A percentile compares a stretch with the other conserved stretches of the same genome.
Conservation (phyloP, 768 basidiomycete genomes). For the Tremella mesenterica region DNA sequence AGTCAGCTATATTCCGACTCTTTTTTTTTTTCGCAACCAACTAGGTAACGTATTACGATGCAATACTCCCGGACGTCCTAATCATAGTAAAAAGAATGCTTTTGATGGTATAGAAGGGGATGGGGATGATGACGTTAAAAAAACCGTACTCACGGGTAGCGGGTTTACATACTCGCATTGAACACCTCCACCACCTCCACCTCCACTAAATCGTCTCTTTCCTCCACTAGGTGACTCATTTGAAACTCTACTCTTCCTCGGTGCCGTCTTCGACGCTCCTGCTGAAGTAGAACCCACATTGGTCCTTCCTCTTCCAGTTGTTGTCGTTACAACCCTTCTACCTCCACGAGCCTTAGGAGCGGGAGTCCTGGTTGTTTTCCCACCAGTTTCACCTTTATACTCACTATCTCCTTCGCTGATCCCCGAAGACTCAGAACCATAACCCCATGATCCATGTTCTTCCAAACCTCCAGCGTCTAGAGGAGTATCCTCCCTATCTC, state of each 20-base stretch:
- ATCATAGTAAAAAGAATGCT: not conserved
- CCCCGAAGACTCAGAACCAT: not conserved
- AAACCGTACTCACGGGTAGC: constrained; percentile 23
- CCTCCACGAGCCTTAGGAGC: constrained; percentile 1
- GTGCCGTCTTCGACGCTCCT: not conserved
- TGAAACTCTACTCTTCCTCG: constrained; percentile 1
- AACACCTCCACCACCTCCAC: constrained; percentile 13
- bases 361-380: not conserved
- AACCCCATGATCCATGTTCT: not conserved
- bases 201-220: constrained; percentile 3
- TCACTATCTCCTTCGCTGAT: constrained; percentile 2
- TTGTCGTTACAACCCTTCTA: too few relatives aligned
- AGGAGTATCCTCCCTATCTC: constrained; percentile 1
- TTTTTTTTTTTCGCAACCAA: too few relatives aligned
- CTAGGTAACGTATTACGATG: too few relatives aligned
- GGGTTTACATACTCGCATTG: constrained; percentile 39
- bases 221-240: constrained; percentile 5
- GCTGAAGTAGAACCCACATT: not conserved
- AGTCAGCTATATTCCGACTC: too few relatives aligned
- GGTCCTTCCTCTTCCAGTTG: not conserved
- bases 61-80: too few relatives aligned
- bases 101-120: not conserved
- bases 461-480: not conserved
- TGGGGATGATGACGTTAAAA: too few relatives aligned
- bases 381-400: not conserved